A percentile compares a stretch with the other conserved stretches of the same genome.
Evolutionary conservation across 164 flowering plant species (phyloP).

Genomic region (Cinnamomum micranthum): DNA sequence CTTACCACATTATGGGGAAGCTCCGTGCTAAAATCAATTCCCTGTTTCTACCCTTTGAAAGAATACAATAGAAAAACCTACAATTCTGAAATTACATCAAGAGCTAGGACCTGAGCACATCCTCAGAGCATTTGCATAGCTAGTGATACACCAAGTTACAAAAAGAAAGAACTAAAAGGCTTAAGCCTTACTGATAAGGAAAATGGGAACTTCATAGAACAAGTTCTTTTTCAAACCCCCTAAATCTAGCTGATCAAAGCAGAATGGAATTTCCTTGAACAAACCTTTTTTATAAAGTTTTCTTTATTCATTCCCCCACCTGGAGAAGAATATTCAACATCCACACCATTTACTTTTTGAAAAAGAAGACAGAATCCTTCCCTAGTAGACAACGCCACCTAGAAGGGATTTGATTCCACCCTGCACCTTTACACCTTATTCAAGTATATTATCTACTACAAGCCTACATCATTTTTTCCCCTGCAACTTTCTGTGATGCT

Average conservation of each 20-base stretch:
- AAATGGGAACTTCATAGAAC: too few relatives aligned
- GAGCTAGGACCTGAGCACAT: not conserved
- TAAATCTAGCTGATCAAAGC: too few relatives aligned
- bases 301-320: not conserved
- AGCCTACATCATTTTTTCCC: too few relatives aligned
- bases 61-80: not conserved
- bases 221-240: too few relatives aligned
- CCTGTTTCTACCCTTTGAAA: too few relatives aligned
- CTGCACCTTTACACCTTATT: too few relatives aligned
- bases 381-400: not conserved
- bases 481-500: not conserved
- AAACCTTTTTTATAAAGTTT: too few relatives aligned
- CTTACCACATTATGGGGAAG: too few relatives aligned
- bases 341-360: not conserved
- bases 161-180: not conserved
- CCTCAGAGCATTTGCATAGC: not conserved
- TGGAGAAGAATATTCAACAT: not conserved
- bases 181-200: not conserved
- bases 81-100: not conserved
- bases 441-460: too few relatives aligned
- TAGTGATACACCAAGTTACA: not conserved
- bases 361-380: slow-evolving; percentile 3
- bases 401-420: not conserved
- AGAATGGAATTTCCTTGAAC: too few relatives aligned
- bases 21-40: too few relatives aligned